Conservation (phyloP, 2,329 filamentous ascomycete species). For the Diaporthe ilicicola region DNA sequence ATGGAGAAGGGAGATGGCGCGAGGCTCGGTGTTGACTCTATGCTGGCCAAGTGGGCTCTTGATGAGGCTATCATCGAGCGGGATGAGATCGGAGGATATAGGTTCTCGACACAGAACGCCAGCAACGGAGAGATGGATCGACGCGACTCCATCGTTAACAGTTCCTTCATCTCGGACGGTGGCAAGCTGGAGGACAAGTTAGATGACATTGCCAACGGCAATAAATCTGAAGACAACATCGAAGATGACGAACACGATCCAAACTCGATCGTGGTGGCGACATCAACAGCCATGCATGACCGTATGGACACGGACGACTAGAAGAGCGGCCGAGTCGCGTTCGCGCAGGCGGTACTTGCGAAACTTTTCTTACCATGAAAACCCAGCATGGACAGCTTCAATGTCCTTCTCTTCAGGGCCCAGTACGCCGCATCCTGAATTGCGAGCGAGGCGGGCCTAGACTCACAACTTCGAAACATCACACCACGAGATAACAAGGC, state of each 20-base stretch:
- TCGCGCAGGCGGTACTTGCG: neutral
- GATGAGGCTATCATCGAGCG: constrained; percentile 70
- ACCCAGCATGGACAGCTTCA: neutral
- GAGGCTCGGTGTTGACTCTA: constrained; percentile 63
- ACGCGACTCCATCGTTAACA: constrained; percentile 35
- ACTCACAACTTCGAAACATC: neutral
- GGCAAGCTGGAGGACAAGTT: constrained; percentile 19
- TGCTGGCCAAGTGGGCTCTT: constrained; percentile 69
- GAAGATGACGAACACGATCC: constrained; percentile 41
- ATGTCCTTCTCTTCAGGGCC: neutral
- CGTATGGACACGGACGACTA: constrained; percentile 46
- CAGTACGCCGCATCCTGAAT: neutral
- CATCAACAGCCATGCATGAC: constrained; percentile 43
- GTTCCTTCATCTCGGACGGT: constrained; percentile 30
- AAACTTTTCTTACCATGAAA: neutral
- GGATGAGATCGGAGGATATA: constrained; percentile 64
- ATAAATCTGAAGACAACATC: constrained; percentile 38
- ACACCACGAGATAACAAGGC: neutral
- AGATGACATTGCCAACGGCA: constrained; percentile 16
- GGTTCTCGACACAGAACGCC: constrained; percentile 56
- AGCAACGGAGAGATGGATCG: constrained; percentile 38
- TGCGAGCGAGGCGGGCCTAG: neutral
- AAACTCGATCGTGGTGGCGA: constrained; percentile 44
- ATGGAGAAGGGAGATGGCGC: constrained; percentile 78
- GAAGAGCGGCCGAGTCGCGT: neutral